Base-by-base conservation (phyloP, 164 flowering plant genomes). In the Umbilicus rupestris region DNA sequence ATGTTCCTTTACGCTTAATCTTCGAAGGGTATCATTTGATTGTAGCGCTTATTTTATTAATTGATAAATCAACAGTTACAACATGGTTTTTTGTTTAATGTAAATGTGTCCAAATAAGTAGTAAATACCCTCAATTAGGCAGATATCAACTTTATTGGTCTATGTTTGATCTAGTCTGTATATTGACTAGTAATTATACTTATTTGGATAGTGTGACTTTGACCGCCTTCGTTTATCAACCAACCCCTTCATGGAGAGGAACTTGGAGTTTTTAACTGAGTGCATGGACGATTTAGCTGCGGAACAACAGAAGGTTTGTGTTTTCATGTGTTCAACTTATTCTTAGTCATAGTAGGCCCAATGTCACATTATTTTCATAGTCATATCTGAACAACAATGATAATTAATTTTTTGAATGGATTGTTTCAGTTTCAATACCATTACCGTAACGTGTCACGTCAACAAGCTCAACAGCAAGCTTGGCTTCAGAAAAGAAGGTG, bases 401-500 rank as follows among this genome's bases (percentile, higher is more conserved):
- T 35, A 2, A 12, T 29, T n/a, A 10, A 31, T 1, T 24, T 39
- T 30, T 41, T 62, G 62, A 35, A 35, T 35, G 37, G 7, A 69
- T 63, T 42, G 31, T 74, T 75, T 19, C 84, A 94, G 99, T 91
- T 91, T 71, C 96, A 91, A 82, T 91, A 71, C 76, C 82, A 94
- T 67, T 87, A 94, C 68, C 76, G 99, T 64, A 89, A 78, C 70
- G 75, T 94, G 64, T 83, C 96, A 46, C 92, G 99, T 6, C 99
- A 91, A 69, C 97, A 94, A 84, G 82, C 88, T 39, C 97, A 89
- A 73, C 97, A 91, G 80, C 99, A 94, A 76, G 80, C 93, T 24
- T 94, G 99, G 97, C 96, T 95, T 75, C 97, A 95, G 70, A 95
- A 95, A 74, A 83, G 97, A 78, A 85, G 97, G 99, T 91, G 75